Percentiles rank a stretch among this genome's conserved stretches.
phyloP scores from a whole-genome alignment of 2,329 filamentous ascomycete genomes.

The Xylaria sp. region DNA sequence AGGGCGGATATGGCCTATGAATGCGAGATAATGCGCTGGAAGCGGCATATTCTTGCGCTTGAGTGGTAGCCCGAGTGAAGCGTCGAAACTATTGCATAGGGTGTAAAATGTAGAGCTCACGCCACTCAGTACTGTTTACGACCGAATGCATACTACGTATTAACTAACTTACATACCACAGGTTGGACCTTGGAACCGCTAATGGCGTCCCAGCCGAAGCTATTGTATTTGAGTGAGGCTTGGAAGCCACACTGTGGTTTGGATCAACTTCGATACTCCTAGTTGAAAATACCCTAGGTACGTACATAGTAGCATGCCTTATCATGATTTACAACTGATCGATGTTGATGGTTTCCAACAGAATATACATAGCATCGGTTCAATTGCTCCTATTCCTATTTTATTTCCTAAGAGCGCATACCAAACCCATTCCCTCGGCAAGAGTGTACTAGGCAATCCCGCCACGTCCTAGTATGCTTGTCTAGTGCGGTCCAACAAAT shows the following conservation, averaged over 20 bases:
- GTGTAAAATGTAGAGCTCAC: slow-evolving; percentile 26
- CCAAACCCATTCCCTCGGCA: slow-evolving; percentile 10
- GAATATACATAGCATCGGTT: slow-evolving; percentile 12
- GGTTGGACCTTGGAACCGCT: slow-evolving; percentile 24
- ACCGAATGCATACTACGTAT: slow-evolving; percentile 34
- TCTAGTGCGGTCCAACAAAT: slow-evolving; percentile 17
- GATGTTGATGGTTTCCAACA: neutral
- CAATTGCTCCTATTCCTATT: neutral
- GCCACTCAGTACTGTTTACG: slow-evolving; percentile 33
- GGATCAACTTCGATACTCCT: neutral
- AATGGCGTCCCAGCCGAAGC: slow-evolving; percentile 25
- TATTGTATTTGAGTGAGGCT: neutral
- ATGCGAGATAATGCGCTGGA: slow-evolving; percentile 32
- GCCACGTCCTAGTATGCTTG: slow-evolving; percentile 7
- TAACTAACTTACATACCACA: too few relatives aligned
- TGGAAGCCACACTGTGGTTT: slow-evolving; percentile 2
- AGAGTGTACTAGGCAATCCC: slow-evolving; percentile 12
- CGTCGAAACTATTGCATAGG: slow-evolving; percentile 12
- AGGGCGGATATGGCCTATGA: slow-evolving; percentile 1
- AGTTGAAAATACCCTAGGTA: neutral
- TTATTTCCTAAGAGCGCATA: neutral
- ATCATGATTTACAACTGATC: neutral
- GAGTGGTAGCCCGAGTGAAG: slow-evolving; percentile 23
- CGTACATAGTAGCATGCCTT: neutral
- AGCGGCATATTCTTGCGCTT: slow-evolving; percentile 19